Evolutionary conservation across 148 eudicot species (phyloP), one percentile per base, ranked within the genome.

Genomic region (Tetragonia tetragonoides): DNA sequence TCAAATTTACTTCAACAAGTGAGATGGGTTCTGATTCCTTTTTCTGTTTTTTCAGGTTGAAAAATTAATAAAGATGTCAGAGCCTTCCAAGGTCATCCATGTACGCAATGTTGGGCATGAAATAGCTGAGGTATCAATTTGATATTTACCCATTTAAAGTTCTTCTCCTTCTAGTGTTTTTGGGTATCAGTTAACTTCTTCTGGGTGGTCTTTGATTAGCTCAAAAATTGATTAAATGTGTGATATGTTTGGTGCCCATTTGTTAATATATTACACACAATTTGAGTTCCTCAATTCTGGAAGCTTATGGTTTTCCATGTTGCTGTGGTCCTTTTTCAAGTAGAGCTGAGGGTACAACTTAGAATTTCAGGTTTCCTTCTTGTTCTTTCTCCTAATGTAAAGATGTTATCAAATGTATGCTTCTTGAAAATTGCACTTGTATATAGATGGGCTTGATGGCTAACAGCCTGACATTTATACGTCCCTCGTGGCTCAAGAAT

Each of bases 31-130:
- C 16, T 39, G 4, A 24, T 73, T 42, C 16, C 7, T 77, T 57
- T 41, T 70, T 44, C 21, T 73, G 5, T 8, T n/a, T 71, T 56
- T 66, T 17, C 71, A 69, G 79, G 79, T 69, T 74, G 1, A 47
- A 15, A 23, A 24, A 20, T 49, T 59, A 28, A 41, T 42, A 68
- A 68, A 59, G 38, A 80, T 80, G 83, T 51, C 79, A 46, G 83
- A 80, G 12, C 79, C 83, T 40, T 80, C 83, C n/a, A 80, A 80
- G 70, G 82, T 80, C 23, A 80, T 80, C 34, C 83, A 80, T 75
- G 75, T 80, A 1, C 79, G 79, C 20, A 80, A 80, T 80, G 83
- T 80, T 49, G 83, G 83, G n/a, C 83, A 80, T 80, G 83, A 80
- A 80, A 80, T 80, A 68, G 75, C 83, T 60, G 79, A 75, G 79